phyloP scores from a whole-genome alignment of 768 basidiomycete species.

The Hysterangium stoloniferum region DNA sequence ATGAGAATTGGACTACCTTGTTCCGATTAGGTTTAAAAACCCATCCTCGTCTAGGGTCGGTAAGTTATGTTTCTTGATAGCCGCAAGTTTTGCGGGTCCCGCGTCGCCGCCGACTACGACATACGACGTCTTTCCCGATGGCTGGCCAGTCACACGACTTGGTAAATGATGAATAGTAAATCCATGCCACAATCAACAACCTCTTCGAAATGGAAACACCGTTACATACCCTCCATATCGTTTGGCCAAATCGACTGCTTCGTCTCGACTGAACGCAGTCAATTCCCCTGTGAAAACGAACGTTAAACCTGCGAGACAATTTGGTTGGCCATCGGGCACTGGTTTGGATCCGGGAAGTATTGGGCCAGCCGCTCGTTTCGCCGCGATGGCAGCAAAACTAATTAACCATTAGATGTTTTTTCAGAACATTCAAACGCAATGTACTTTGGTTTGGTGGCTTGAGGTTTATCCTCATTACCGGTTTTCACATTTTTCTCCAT shows the following conservation, averaged over 20 bases:
- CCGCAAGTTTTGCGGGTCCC: slow-evolving; percentile 80
- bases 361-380: slow-evolving; percentile 48
- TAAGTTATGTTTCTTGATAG: slow-evolving; percentile 75
- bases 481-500: slow-evolving; percentile 9
- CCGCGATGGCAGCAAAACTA: slow-evolving; percentile 41
- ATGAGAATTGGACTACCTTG: slow-evolving; percentile 45
- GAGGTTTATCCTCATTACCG: slow-evolving; percentile 8
- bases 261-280: slow-evolving; percentile 78
- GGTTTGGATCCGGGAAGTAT: slow-evolving; percentile 53
- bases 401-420: not conserved
- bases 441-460: slow-evolving; percentile 23
- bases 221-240: slow-evolving; percentile 79
- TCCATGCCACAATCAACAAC: slow-evolving; percentile 7
- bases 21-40: slow-evolving; percentile 76
- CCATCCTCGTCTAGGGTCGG: slow-evolving; percentile 78
- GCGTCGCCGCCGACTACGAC: slow-evolving; percentile 86
- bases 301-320: slow-evolving; percentile 76
- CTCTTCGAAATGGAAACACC: not conserved
- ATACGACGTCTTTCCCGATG: slow-evolving; percentile 83
- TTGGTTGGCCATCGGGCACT: slow-evolving; percentile 61
- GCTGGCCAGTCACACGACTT: slow-evolving; percentile 81
- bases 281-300: slow-evolving; percentile 97
- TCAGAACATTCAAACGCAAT: not conserved
- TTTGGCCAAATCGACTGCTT: slow-evolving; percentile 81
- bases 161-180: not conserved